These are phyloP conservation scores for Moesziomyces aphidis DNA, from an alignment of 1,284 basidiomycete species.

Conservation along the genomic window DNA sequence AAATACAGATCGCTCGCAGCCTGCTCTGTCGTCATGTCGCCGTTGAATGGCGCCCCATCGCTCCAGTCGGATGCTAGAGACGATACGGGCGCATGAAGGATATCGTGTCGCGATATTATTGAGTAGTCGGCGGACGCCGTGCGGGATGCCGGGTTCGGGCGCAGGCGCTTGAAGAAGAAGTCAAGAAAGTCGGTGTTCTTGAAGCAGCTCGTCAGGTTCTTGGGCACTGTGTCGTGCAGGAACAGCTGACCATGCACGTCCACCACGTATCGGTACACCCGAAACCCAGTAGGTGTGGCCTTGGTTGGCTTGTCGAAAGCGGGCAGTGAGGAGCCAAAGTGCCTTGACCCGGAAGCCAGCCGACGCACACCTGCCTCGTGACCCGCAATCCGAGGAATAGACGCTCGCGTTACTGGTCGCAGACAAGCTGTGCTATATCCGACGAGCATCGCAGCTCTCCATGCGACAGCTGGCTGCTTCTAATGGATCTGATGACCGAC, in stretches of 20 bases:
- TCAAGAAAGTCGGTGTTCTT: conserved; percentile 53
- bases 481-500: too few relatives aligned
- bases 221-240: conserved; percentile 62
- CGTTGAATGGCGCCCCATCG: conserved; percentile 24
- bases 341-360: not conserved
- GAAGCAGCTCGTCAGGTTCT: conserved; percentile 66
- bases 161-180: conserved; percentile 50
- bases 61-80: conserved; percentile 18
- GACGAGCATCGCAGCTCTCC: too few relatives aligned
- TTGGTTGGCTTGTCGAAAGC: not conserved
- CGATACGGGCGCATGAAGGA: conserved; percentile 11
- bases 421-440: too few relatives aligned
- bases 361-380: not conserved
- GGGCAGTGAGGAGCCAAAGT: not conserved
- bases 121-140: conserved; percentile 3
- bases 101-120: conserved; percentile 26
- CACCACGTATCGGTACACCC: conserved; percentile 64
- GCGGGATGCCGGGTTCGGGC: conserved; percentile 30
- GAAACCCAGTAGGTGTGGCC: conserved; percentile 6
- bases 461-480: too few relatives aligned
- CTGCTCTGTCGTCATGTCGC: conserved; percentile 12
- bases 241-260: conserved; percentile 67
- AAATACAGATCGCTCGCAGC: conserved; percentile 11
- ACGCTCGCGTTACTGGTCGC: too few relatives aligned
- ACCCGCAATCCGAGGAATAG: not conserved